A percentile compares a stretch with the other conserved stretches of the same genome.
Evolutionary conservation across 768 basidiomycete species (phyloP).

Genomic region (Obba rivulosa): DNA sequence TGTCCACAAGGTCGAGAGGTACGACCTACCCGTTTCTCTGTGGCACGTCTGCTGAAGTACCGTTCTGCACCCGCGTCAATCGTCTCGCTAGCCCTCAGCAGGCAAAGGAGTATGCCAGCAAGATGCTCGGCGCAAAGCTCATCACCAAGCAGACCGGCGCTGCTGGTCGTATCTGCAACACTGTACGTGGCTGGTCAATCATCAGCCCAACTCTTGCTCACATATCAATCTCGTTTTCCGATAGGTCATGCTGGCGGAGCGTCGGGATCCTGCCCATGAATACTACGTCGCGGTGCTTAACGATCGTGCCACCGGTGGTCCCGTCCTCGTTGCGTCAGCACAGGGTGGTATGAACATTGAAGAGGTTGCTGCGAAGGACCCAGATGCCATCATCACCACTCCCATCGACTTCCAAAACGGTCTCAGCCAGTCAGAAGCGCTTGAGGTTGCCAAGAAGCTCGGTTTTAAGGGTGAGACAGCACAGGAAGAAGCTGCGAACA

Average conservation of each 20-base stretch:
- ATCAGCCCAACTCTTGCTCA: not conserved
- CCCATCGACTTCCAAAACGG: slow-evolving; percentile 85
- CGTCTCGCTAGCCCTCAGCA: slow-evolving; percentile 67
- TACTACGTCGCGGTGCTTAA: slow-evolving; percentile 98
- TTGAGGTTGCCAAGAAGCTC: slow-evolving; percentile 80
- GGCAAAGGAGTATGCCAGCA: slow-evolving; percentile 77
- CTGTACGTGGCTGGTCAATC: slow-evolving; percentile 48
- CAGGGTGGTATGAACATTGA: slow-evolving; percentile 99
- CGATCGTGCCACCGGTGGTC: slow-evolving; percentile 83
- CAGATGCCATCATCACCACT: slow-evolving; percentile 90
- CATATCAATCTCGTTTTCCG: not conserved
- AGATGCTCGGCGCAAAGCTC: slow-evolving; percentile 93
- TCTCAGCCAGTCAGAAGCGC: slow-evolving; percentile 63
- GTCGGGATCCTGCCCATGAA: slow-evolving; percentile 88
- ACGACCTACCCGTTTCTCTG: slow-evolving; percentile 8
- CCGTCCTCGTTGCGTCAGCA: slow-evolving; percentile 88
- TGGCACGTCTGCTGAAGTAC: not conserved
- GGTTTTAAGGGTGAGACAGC: slow-evolving; percentile 75
- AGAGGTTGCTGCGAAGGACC: slow-evolving; percentile 96
- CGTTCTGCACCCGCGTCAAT: slow-evolving; percentile 1
- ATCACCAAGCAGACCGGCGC: slow-evolving; percentile 99
- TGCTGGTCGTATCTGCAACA: slow-evolving; percentile 88
- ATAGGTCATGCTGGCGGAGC: slow-evolving; percentile 97
- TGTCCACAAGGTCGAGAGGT: slow-evolving; percentile 92
- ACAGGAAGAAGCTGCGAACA: slow-evolving; percentile 83